phyloP scores from a whole-genome alignment of 768 basidiomycete species.

The Russula sp. region DNA sequence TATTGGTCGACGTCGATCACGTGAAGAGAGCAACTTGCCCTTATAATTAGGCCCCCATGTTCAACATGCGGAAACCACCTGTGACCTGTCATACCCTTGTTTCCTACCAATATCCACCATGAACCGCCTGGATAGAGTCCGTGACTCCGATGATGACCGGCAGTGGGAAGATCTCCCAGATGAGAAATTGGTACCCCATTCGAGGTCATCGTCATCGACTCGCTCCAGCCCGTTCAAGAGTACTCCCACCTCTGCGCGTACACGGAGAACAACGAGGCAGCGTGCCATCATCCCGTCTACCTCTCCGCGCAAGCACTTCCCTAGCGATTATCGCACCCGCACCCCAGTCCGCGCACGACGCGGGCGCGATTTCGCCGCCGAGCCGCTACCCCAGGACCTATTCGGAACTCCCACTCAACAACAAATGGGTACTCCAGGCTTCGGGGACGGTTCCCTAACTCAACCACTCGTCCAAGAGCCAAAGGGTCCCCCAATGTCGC shows the following conservation, averaged over 20 bases:
- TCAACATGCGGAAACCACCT: background rate
- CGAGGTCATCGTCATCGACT: background rate
- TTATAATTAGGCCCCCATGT: too few species aligned
- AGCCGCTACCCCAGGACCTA: background rate
- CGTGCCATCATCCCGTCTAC: background rate
- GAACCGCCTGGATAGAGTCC: background rate
- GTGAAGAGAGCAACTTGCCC: background rate
- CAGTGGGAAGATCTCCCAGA: constrained; percentile 21
- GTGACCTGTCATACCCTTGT: background rate
- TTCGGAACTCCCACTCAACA: background rate
- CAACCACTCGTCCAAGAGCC: background rate
- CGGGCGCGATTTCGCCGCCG: constrained; percentile 1
- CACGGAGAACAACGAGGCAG: constrained; percentile 7
- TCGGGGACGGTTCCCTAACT: too few species aligned
- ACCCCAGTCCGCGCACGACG: constrained; percentile 5
- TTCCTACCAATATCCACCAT: constrained; percentile 9
- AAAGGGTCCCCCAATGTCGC: background rate
- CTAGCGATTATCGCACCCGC: background rate
- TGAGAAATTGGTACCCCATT: background rate
- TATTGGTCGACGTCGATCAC: background rate
- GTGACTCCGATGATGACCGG: constrained; percentile 5
- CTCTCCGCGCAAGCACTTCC: background rate
- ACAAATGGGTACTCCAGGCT: background rate
- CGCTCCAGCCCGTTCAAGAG: constrained; percentile 10
- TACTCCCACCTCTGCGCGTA: constrained; percentile 3